A percentile compares a stretch with the other conserved stretches of the same genome.
These are phyloP conservation scores for Penicillium rolfsii DNA, from an alignment of 2,329 filamentous ascomycete species.

Conservation along the genomic window DNA sequence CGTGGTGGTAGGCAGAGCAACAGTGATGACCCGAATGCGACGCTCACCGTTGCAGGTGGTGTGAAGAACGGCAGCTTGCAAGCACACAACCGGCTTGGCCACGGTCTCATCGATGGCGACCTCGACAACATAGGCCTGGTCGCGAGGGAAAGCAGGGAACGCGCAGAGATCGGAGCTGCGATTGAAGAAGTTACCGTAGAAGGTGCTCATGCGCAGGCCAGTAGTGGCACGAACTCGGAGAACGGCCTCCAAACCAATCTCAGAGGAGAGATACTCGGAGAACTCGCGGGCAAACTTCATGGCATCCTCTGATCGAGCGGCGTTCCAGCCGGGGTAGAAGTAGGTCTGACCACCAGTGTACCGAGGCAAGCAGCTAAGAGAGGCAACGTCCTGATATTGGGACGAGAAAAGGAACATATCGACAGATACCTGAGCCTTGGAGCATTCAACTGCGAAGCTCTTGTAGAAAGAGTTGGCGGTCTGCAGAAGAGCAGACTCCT, in stretches of 20 bases:
- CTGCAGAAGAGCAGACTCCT: slow-evolving; percentile 84
- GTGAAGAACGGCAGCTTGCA: slow-evolving; percentile 93
- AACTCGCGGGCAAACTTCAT: slow-evolving; percentile 98
- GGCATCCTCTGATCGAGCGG: slow-evolving; percentile 87
- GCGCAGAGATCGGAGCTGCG: slow-evolving; percentile 95
- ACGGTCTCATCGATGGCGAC: slow-evolving; percentile 96
- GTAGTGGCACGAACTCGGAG: slow-evolving; percentile 94
- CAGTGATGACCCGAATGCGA: slow-evolving; percentile 89
- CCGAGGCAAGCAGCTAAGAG: slow-evolving; percentile 88
- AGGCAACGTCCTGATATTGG: slow-evolving; percentile 96
- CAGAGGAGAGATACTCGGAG: slow-evolving; percentile 92
- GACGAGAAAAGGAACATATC: slow-evolving; percentile 98
- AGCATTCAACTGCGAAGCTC: slow-evolving; percentile 97
- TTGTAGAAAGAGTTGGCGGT: slow-evolving; percentile 98
- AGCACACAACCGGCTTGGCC: slow-evolving; percentile 85
- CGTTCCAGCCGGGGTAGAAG: slow-evolving; percentile 98
- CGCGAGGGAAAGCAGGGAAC: slow-evolving; percentile 95
- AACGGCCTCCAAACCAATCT: slow-evolving; percentile 95
- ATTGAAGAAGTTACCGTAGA: slow-evolving; percentile 99
- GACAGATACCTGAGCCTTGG: slow-evolving; percentile 97
- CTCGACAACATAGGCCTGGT: slow-evolving; percentile 97
- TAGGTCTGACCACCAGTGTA: slow-evolving; percentile 98
- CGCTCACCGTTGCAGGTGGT: slow-evolving; percentile 98
- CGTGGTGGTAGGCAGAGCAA: slow-evolving; percentile 90
- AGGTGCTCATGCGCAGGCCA: slow-evolving; percentile 92